Evolutionary conservation across 2,329 filamentous ascomycete genomes (phyloP), one percentile per base, ranked within the genome.

Genomic region (Alternaria angustiovoidea): DNA sequence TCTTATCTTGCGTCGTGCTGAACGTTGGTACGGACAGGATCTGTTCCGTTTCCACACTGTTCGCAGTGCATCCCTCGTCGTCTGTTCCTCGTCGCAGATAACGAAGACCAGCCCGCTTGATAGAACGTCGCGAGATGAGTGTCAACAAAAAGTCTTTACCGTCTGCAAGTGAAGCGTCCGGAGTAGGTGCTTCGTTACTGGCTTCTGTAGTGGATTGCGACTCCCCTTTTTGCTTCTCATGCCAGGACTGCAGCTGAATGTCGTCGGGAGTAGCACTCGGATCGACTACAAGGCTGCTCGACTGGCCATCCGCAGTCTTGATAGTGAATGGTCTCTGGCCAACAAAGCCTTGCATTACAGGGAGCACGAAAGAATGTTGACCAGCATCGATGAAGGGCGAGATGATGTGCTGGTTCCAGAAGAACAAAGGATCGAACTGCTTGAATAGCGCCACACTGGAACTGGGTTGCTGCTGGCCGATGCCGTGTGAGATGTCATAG

Each of bases 21-120:
- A 91, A 94, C 1, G 84, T 83, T 2, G 88, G 82, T 0, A 87
- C 86, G 0, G 92, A 95, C 3, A 99, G 83, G 9, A 99, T 90
- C 78, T 99, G 95, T 75, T 99, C 95, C 0, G 94, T 97, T 80
- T 99, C 95, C 20, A 98, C 94, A 28, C 85, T 89, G 73, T 99
- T 99, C 18, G 95, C 95, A 5, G 91, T 89, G 69, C 91, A 89
- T 0, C 95, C 95, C 59, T 94, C 88, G 59, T 98, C 93, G 68
- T 99, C 93, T 22, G 97, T 87, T 7, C 95, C 95, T 26, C 95
- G 89, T 9, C 95, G 90, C 3, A 97, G 84, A 78, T 99, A 99
- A 54, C 95, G 88, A 28, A 98, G 81, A 2, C 95, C 95, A 20
- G 94, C 93, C 42, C 95, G 87, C 70, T 94, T 91, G 22, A 90